Evolutionary conservation across 768 basidiomycete genomes (phyloP).

Genomic region (Suillus variegatus): DNA sequence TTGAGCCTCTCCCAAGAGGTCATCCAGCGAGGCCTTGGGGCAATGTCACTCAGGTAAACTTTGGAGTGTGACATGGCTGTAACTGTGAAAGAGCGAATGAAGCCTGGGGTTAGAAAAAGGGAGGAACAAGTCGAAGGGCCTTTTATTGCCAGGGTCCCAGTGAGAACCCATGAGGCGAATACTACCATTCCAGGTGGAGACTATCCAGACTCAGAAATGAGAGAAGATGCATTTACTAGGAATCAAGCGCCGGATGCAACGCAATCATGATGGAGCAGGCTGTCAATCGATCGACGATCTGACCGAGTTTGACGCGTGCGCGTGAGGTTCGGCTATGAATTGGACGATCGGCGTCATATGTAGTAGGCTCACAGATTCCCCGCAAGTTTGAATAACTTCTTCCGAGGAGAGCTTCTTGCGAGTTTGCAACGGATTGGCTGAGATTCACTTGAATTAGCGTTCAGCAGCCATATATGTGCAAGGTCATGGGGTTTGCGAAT

Average conservation of each 20-base stretch:
- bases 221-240: not conserved
- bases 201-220: not conserved
- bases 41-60: slow-evolving; percentile 45
- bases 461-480: not conserved
- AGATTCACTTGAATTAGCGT: not conserved
- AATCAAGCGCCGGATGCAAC: not conserved
- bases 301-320: not conserved
- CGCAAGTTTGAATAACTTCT: too few relatives aligned
- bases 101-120: not conserved
- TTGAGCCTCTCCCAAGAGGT: slow-evolving; percentile 51
- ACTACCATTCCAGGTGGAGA: slow-evolving; percentile 1
- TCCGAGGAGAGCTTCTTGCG: not conserved
- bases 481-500: too few relatives aligned
- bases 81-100: not conserved
- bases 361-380: too few relatives aligned
- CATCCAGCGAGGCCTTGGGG: slow-evolving; percentile 40
- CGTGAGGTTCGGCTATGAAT: not conserved
- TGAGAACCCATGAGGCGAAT: not conserved
- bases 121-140: not conserved
- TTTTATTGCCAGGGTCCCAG: not conserved
- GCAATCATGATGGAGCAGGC: not conserved
- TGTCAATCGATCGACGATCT: not conserved
- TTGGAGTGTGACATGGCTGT: slow-evolving; percentile 25
- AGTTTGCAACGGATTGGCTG: not conserved
- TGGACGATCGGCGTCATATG: not conserved